Evolutionary conservation across 2,329 filamentous ascomycete genomes (phyloP), one percentile per base, ranked within the genome.

Genomic region (Calycina marina): DNA sequence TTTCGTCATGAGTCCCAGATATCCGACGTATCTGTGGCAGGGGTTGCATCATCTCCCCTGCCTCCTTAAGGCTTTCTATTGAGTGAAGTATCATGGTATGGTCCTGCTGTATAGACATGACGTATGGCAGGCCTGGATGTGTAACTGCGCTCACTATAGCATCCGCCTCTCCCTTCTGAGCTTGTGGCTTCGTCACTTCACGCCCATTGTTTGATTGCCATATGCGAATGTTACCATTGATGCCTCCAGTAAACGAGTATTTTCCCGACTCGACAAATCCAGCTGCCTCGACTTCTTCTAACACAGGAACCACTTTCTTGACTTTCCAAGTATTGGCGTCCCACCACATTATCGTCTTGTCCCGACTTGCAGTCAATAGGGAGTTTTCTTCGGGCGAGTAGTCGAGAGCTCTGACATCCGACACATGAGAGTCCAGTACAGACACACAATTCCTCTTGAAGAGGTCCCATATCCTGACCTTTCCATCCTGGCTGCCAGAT

Each of bases 281-380:
- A 6, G 76, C 81, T 3, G 75, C 71, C 55, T 98, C 90, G 17
- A 96, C 65, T 20, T 79, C 73, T 55, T 98, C 90, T 20, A 92
- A 63, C 13, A 85, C 80, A 9, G 84, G 86, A 25, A 90, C 74
- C 0, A 92, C 77, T 39, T 77, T 79, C 43, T 76, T 69, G 26
- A 74, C 61, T 56, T 86, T 88, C 85, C 90, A 98, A 14, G 76
- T 84, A 42, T 63, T 70, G 13, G 79, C 69, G 56, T 93, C 80
- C 88, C 90, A 98, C 56, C 92, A 69, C 40, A 90, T 90, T 34
- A 90, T 70, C 0, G 90, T 96, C 60, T 93, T 92, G 59, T 98
- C 90, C 58, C 90, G 72, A 52, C 85, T 81, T 13, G 75, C 84
- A 4, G 85, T 90, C 2, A 98, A 67, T 17, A 98, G 61, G 4